Evolutionary conservation across 345 rosid genomes (phyloP), one percentile per base, ranked within the genome.

Genomic region (Trapa bicornis): DNA sequence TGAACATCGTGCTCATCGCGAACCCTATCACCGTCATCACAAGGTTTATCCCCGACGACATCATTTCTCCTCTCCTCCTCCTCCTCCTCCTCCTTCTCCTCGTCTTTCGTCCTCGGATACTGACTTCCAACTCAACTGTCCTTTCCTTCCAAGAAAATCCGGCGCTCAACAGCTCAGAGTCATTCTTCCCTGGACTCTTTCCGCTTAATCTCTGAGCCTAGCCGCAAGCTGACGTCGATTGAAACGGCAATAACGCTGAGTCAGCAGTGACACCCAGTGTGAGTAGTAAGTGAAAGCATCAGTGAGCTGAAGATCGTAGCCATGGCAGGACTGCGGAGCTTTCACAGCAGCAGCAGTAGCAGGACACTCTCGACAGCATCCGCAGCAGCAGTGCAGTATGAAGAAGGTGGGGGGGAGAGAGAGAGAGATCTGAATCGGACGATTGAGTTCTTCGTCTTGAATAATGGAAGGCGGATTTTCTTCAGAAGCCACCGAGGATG

Each of bases 21-120:
- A 86, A 89, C 71, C 96, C 96, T 54, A 89, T 89, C 73, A 86
- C 85, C 38, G 96, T 89, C 96, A 86, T 89, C 80, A 85, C 92
- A 81, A 89, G 76, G 77, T 89, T 85, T 32, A 80, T 70, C 77
- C 89, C 92, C 1, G 83, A 67, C 0, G 84, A 79, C 43, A 85
- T 86, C 96, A 89, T 89, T 1, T 17, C 29, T 22, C 29, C 29
- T 22, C 29, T 22, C 29, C 71, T 17, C 22, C 9, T 22, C 29
- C 29, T 22, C 29, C 29, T 22, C 29, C 29, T 22, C 29, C n/a
- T 22, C 29, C 71, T 17, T 16, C 9, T 22, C 29, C 29, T 22
- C 29, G 29, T 22, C 29, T 22, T 22, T 22, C 29, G 29, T 22
- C 29, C 29, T 2, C 4, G 56, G 56, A 17, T 16, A 58, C 37